Evolutionary conservation across 352 stramenopile genomes (phyloP).

Genomic region (Globisporangium cylindrosporum): DNA sequence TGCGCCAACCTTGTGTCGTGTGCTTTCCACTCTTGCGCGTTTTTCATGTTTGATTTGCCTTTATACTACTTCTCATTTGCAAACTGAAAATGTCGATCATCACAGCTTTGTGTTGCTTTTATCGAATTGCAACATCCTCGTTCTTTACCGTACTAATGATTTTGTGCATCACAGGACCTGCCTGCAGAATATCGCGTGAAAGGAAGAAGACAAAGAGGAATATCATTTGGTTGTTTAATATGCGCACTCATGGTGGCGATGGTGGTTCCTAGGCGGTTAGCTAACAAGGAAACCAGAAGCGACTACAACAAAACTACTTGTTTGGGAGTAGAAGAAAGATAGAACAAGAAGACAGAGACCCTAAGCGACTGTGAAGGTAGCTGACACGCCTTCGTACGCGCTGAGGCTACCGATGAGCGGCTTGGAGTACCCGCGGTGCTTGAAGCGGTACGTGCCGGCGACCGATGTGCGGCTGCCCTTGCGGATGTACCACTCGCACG

Average conservation of each 20-base stretch:
- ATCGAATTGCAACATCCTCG: no score
- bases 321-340: neutral
- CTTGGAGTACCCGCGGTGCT: slow-evolving; percentile 45
- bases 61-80: neutral
- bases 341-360: neutral
- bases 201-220: neutral
- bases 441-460: slow-evolving; percentile 39
- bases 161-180: neutral
- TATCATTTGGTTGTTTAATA: neutral
- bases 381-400: slow-evolving; percentile 29
- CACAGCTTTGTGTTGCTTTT: neutral
- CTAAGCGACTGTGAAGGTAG: slow-evolving; percentile 25
- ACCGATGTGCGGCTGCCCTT: slow-evolving; percentile 26
- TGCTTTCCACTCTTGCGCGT: neutral
- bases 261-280: neutral
- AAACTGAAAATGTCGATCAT: neutral
- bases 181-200: neutral
- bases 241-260: neutral
- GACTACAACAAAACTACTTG: neutral
- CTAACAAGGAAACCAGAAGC: neutral
- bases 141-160: neutral
- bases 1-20: neutral
- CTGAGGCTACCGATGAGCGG: slow-evolving; percentile 27
- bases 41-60: neutral
- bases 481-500: slow-evolving; percentile 47